Evolutionary conservation across 352 stramenopile genomes (phyloP), one percentile per base, ranked within the genome.

Genomic region (Elongisporangium senticosum): DNA sequence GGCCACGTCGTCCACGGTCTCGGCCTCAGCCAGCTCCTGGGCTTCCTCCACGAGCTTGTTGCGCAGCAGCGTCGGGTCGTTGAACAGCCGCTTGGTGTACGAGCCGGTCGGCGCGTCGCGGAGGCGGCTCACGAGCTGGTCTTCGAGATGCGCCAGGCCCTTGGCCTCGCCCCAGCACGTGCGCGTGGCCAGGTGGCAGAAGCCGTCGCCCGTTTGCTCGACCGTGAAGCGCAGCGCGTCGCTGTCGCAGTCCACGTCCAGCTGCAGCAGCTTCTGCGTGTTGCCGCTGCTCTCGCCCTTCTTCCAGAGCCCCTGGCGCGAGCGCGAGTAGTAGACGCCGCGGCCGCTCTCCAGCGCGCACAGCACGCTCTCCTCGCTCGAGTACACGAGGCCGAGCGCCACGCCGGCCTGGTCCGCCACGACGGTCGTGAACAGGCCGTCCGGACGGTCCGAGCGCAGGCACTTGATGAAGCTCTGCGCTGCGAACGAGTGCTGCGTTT

Each of bases 21-120:
- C 74, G 6, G 92, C 90, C 64, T 98, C 92, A 3, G 87, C 80
- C 17, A 98, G 82, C 62, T 98, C 92, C 66, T 98, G 95, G 20
- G 93, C 93, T 76, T 99, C 96, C 66, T 99, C 96, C 10, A 99
- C 93, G 21, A 99, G 78, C 75, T 99, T 99, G 68, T 98, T 94
- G 20, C 93, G 86, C 55, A 99, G 74, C 62, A 99, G 68, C 57
- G 82, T 71, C 0, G 77, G 69, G 69, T 98, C 95, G 48, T 97
- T 79, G 76, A 99, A 98, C 20, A 99, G 71, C 8, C 95, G 78
- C 79, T 98, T 98, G 2, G 96, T 99, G 65, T 99, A 99, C 19
- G 92, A 98, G 49, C 95, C 96, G n/a, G 83, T 77, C 0, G 94
- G 94, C 6, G 95, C 94, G 33, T 95, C 71, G n/a, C 74, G 61